Base-by-base conservation (phyloP, 2,329 filamentous ascomycete genomes). In the Penicillium sp. region DNA sequence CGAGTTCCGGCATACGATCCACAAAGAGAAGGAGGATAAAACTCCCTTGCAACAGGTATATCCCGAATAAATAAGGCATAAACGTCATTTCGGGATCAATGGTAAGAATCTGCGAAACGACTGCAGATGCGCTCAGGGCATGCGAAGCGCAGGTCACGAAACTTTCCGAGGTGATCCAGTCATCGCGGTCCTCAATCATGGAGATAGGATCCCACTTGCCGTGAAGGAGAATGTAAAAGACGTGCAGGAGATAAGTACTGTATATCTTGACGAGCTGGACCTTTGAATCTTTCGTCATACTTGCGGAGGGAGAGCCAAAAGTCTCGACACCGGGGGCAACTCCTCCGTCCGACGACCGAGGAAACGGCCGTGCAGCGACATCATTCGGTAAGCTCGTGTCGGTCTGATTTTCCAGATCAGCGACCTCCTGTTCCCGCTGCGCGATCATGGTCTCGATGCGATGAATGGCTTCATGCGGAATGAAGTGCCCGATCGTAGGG, bases 31-130 rank as follows among this genome's bases (percentile, higher is more conserved):
- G 62, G 5, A 78, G 61, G 18, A 76, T 72, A 42, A 77, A 76
- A 51, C 74, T 77, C 0, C 75, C 75, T 43, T 77, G 75, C 4
- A 78, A 64, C 0, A 78, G 63, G 47, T 78, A 79, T 6, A 77
- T 76, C 1, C 76, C 75, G 44, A 77, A 77, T 3, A 78, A 63
- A 53, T 76, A 78, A 1, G 76, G 74, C 73, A 77, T 77, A 44
- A 77, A 78, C 0, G 70, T 72, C 29, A 78, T 63, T 50, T 77
- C 74, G 3, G 73, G 73, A 51, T 78, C 76, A n/a, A 71, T 64
- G 2, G 66, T 62, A 5, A 78, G 61, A 44, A 78, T 77, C 7
- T 69, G 64, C 11, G 68, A 71, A 12, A 77, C 67, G 2, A 71
- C 71, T 38, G 75, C 67, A 2, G 73, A 73, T 0, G 75, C 74